A percentile compares a stretch with the other conserved stretches of the same genome.
phyloP scores from a whole-genome alignment of 2,329 filamentous ascomycete species.

The Cladosporium sp. region DNA sequence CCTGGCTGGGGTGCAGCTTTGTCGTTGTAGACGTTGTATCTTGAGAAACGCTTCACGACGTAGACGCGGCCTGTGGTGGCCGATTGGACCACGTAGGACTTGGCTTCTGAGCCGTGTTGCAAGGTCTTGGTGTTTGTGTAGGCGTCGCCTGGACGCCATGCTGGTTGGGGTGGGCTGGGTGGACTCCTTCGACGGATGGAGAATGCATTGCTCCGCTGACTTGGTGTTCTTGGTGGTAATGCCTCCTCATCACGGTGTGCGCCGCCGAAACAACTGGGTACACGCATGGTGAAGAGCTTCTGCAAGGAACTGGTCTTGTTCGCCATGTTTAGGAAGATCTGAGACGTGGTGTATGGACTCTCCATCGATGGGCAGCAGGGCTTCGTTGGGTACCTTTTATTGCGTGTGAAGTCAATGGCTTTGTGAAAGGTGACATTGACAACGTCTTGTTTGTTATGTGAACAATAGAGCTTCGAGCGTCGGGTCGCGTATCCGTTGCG shows the following conservation, averaged over 20 bases:
- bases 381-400: background rate
- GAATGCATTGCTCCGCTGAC: background rate
- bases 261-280: background rate
- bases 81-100: slow-evolving; percentile 6
- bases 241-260: background rate
- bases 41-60: slow-evolving; percentile 17
- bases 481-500: background rate
- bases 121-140: slow-evolving; percentile 8
- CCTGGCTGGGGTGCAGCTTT: background rate
- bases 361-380: background rate
- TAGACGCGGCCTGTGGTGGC: slow-evolving; percentile 3
- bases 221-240: background rate
- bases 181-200: background rate
- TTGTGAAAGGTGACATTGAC: background rate
- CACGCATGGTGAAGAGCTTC: background rate
- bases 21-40: background rate
- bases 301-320: background rate
- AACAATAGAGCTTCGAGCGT: background rate
- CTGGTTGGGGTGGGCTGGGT: background rate
- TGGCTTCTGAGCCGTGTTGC: slow-evolving; percentile 10
- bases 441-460: background rate
- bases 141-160: background rate
- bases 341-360: background rate
- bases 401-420: background rate
- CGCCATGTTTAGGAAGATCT: background rate